Base-by-base conservation (phyloP, 1,284 basidiomycete genomes). In the Leccinum pachyderme region DNA sequence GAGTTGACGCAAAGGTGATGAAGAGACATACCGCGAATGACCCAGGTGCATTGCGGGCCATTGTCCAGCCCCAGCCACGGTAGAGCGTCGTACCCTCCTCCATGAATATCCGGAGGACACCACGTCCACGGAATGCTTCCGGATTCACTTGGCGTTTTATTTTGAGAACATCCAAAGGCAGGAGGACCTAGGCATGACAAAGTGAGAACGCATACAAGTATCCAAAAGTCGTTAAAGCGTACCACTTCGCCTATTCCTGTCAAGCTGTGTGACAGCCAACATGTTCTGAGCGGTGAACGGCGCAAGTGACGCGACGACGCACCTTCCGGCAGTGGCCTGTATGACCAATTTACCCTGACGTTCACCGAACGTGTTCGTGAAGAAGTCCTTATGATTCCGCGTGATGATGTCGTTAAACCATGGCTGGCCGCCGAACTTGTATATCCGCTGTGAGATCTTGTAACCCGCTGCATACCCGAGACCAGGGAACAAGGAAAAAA, bases 351-450 rank as follows among this genome's bases (percentile, higher is more conserved):
- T 98, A 44, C 96, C 96, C 69, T 90, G 92, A 61, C 95, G 86
- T 75, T 97, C 93, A n/a, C 96, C 96, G 72, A 99, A 97, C 0
- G 82, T 74, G 64, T 82, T 85, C 52, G 86, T 89, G 76, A 98
- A 98, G 58, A 78, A 72, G 31, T 80, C 75, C 71, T 90, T 91
- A 76, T 86, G 87, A 71, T 91, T 77, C 65, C 81, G 83, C 63
- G 83, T 82, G 69, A 99, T 87, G 69, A 95, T 73, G 76, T 98
- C 95, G 73, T 95, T 92, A 75, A 98, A 97, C 82, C 89, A 98
- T 24, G 97, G 96, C 75, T 99, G 96, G 2, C 96, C 97, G 58
- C 97, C 96, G 66, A 98, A 99, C 77, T 98, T 99, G 86, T 97
- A 97, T 66, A 96, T 84, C 50, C 93, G 84, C 75, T 97, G 94